phyloP scores from a whole-genome alignment of 2,329 filamentous ascomycete genomes.

The Exophiala sp. region DNA sequence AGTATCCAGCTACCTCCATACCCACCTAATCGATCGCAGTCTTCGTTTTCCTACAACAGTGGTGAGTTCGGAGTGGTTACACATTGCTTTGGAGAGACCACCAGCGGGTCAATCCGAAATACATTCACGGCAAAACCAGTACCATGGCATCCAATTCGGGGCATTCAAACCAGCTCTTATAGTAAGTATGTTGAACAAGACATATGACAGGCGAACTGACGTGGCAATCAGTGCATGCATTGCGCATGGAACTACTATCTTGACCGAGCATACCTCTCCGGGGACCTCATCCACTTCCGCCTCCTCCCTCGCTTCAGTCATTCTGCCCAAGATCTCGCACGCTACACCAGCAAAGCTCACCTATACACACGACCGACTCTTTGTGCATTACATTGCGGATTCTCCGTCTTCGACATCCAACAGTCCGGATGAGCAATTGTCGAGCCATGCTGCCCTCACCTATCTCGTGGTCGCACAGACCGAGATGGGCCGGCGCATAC shows the following conservation, averaged over 20 bases:
- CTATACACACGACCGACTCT: constrained; percentile 83
- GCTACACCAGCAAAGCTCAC: constrained; percentile 76
- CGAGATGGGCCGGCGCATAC: constrained; percentile 75
- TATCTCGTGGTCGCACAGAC: constrained; percentile 85
- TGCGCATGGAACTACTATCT: constrained; percentile 85
- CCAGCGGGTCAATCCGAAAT: constrained; percentile 26
- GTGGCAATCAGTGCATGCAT: constrained; percentile 68
- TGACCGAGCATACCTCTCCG: constrained; percentile 84
- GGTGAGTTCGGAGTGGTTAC: no score
- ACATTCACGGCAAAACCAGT: no score
- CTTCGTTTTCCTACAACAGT: no score
- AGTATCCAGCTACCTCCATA: not conserved
- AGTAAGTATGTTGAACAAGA: constrained; percentile 48
- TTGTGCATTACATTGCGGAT: constrained; percentile 93
- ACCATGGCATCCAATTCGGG: constrained; percentile 72
- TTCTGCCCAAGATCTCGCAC: constrained; percentile 93
- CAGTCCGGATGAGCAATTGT: constrained; percentile 25
- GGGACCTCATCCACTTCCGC: constrained; percentile 77
- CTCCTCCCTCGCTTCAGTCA: constrained; percentile 81
- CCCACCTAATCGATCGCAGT: not conserved
- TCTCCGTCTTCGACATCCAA: constrained; percentile 60
- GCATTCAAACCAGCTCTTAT: constrained; percentile 61
- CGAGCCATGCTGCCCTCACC: constrained; percentile 64
- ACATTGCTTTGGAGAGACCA: no score
- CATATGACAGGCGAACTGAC: not conserved